phyloP scores from a whole-genome alignment of 345 rosid genomes.

The Gossypium sturtianum region DNA sequence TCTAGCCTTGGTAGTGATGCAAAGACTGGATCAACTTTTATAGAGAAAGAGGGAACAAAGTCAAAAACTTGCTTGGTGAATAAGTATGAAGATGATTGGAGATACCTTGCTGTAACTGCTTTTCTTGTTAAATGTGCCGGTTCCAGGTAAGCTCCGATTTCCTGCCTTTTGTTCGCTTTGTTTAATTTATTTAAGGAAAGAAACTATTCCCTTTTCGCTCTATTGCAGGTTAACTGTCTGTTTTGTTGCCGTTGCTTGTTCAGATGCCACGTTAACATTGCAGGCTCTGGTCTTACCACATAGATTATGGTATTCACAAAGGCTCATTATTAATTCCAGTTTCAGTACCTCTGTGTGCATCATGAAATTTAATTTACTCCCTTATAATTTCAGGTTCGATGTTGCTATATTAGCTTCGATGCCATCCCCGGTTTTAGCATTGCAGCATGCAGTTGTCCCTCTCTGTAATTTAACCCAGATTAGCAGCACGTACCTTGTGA shows the following conservation, averaged over 20 bases:
- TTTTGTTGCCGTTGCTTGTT: slow-evolving; percentile 76
- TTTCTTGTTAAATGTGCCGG: slow-evolving; percentile 72
- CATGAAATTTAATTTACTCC: slow-evolving; percentile 2
- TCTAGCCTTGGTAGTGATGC: slow-evolving; percentile 18
- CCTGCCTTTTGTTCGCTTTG: not conserved
- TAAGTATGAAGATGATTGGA: slow-evolving; percentile 82
- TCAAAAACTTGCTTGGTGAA: slow-evolving; percentile 28
- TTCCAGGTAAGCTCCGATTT: slow-evolving; percentile 50
- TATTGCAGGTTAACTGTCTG: slow-evolving; percentile 74
- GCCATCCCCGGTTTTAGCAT: slow-evolving; percentile 65
- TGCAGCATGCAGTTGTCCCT: slow-evolving; percentile 66
- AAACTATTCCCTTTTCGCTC: slow-evolving; percentile 4
- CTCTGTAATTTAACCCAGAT: not conserved
- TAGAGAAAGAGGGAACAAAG: slow-evolving; percentile 16
- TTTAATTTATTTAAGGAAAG: not conserved
- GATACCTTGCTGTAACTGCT: slow-evolving; percentile 90
- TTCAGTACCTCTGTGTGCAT: not conserved
- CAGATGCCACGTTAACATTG: slow-evolving; percentile 82
- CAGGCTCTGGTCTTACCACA: slow-evolving; percentile 81
- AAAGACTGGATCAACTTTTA: slow-evolving; percentile 18
- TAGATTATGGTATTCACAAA: slow-evolving; percentile 65
- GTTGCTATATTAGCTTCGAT: slow-evolving; percentile 64
- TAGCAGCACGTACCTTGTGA: slow-evolving; percentile 46
- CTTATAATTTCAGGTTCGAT: slow-evolving; percentile 64
- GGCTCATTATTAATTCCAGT: not conserved